Evolutionary conservation across 2,329 filamentous ascomycete species (phyloP).

Genomic region (Coniochaeta sp.): DNA sequence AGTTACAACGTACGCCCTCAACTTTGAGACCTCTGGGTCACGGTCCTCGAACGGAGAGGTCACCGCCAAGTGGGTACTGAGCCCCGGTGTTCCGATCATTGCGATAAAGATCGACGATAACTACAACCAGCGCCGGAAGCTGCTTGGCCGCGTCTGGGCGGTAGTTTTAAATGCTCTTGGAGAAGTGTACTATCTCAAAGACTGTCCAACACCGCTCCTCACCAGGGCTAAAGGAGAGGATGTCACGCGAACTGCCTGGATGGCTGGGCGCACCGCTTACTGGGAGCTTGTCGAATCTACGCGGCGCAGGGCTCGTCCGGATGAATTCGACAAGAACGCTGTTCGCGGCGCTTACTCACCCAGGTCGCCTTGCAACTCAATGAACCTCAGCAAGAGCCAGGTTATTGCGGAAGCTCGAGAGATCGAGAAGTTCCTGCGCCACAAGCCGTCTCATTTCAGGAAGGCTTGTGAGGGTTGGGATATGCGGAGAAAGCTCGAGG

Average conservation of each 20-base stretch:
- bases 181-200: conserved; percentile 78
- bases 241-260: conserved; percentile 65
- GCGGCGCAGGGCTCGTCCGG: conserved; percentile 61
- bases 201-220: conserved; percentile 53
- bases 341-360: conserved; percentile 73
- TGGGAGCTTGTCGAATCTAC: conserved; percentile 80
- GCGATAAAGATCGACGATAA: conserved; percentile 76
- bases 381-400: conserved; percentile 65
- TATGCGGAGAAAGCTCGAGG: conserved; percentile 77
- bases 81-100: conserved; percentile 88
- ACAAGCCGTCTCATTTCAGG: conserved; percentile 71
- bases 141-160: conserved; percentile 74
- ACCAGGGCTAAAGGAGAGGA: conserved; percentile 45
- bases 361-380: conserved; percentile 65
- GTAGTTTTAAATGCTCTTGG: conserved; percentile 89
- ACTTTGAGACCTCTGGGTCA: conserved; percentile 48
- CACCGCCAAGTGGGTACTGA: conserved; percentile 82
- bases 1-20: conserved; percentile 74
- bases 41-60: conserved; percentile 67
- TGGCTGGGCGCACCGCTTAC: conserved; percentile 66
- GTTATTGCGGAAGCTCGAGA: conserved; percentile 70
- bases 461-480: conserved; percentile 81
- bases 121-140: conserved; percentile 64
- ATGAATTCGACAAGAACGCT: conserved; percentile 63
- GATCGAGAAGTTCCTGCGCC: conserved; percentile 67